A percentile compares a stretch with the other conserved stretches of the same genome.
These are phyloP conservation scores for Clonostachys rhizophaga DNA, from an alignment of 2,329 filamentous ascomycete species.

Conservation along the genomic window DNA sequence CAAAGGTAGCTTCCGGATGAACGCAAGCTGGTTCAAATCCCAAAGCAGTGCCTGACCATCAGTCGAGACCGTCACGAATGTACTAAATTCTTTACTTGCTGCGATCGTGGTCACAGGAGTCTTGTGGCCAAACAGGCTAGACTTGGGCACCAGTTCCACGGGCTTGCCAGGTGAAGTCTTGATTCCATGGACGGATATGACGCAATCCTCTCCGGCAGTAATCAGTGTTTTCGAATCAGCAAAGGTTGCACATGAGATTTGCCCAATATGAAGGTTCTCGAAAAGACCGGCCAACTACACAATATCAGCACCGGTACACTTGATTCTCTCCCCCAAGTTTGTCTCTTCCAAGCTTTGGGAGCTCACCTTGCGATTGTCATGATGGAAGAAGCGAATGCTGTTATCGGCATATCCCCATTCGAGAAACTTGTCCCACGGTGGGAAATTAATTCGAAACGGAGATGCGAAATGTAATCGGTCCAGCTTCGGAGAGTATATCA, in stretches of 20 bases:
- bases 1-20: constrained; percentile 69
- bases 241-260: constrained; percentile 78
- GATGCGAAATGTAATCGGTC: constrained; percentile 82
- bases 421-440: constrained; percentile 87
- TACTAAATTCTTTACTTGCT: constrained; percentile 82
- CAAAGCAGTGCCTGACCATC: constrained; percentile 85
- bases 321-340: neutral
- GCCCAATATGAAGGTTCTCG: constrained; percentile 89
- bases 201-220: constrained; percentile 89
- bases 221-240: constrained; percentile 88
- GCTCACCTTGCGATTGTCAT: constrained; percentile 69
- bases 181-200: constrained; percentile 79
- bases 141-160: constrained; percentile 74
- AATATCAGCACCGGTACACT: constrained; percentile 14
- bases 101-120: constrained; percentile 77
- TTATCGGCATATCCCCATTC: constrained; percentile 97
- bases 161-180: constrained; percentile 57
- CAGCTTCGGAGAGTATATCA: constrained; percentile 73
- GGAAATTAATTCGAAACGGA: constrained; percentile 80
- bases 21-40: constrained; percentile 89
- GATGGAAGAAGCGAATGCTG: constrained; percentile 85
- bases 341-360: neutral
- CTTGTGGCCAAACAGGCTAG: constrained; percentile 87
- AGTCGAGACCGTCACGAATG: constrained; percentile 75
- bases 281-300: constrained; percentile 70